A percentile compares a stretch with the other conserved stretches of the same genome.
These are phyloP conservation scores for Pleurotus sapidus DNA, from an alignment of 768 basidiomycete genomes.

Conservation along the genomic window DNA sequence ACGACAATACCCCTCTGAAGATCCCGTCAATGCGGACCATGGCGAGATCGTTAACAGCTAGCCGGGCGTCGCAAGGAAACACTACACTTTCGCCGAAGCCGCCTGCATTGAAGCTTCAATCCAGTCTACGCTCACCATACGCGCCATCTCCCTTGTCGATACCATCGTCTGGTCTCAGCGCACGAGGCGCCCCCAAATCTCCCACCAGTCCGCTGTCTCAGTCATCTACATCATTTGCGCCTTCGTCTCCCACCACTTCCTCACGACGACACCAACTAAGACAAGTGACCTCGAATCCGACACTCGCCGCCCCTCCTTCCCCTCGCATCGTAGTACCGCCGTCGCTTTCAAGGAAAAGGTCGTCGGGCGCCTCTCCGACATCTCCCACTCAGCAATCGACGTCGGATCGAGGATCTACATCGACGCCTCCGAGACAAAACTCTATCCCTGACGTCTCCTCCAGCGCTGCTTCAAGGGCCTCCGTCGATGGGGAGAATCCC, in stretches of 20 bases:
- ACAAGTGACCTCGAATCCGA: slow-evolving; percentile 24
- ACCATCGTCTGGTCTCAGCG: slow-evolving; percentile 31
- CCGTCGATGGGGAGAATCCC: slow-evolving; percentile 20
- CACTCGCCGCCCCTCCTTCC: slow-evolving; percentile 17
- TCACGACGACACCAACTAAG: slow-evolving; percentile 22
- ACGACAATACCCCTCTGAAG: slow-evolving; percentile 17
- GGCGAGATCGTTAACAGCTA: slow-evolving; percentile 10
- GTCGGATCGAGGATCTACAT: background rate
- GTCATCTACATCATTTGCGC: slow-evolving; percentile 14
- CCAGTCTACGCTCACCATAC: slow-evolving; percentile 24
- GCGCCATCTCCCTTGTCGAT: slow-evolving; percentile 43
- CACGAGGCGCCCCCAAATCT: slow-evolving; percentile 19
- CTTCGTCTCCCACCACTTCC: slow-evolving; percentile 18
- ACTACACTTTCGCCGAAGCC: slow-evolving; percentile 14
- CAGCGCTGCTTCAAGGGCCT: slow-evolving; percentile 1
- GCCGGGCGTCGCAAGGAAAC: slow-evolving; percentile 11
- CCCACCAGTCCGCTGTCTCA: slow-evolving; percentile 36
- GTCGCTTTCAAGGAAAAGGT: background rate
- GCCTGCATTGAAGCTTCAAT: slow-evolving; percentile 15
- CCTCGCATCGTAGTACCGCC: slow-evolving; percentile 7
- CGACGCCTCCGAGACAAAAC: background rate
- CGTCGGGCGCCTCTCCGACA: background rate
- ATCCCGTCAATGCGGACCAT: slow-evolving; percentile 14
- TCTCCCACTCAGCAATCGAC: background rate
- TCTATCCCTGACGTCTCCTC: background rate